A percentile compares a stretch with the other conserved stretches of the same genome.
phyloP scores from a whole-genome alignment of 2,329 filamentous ascomycete genomes.

The Emergomyces africanus region DNA sequence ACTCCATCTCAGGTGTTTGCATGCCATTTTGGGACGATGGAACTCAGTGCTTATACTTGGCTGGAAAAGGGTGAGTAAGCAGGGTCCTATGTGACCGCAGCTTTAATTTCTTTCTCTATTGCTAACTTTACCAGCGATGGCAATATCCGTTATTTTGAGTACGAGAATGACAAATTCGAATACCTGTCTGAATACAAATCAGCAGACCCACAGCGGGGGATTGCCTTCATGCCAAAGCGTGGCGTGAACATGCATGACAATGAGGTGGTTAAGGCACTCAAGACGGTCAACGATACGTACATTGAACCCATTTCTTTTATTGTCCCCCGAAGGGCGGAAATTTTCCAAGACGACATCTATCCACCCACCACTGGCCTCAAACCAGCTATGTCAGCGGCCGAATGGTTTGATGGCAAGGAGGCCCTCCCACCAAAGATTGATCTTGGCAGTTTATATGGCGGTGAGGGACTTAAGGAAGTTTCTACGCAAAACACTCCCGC shows the following conservation, averaged over 20 bases:
- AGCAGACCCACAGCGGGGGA: conserved; percentile 81
- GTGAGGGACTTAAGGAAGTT: conserved; percentile 65
- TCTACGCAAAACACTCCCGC: conserved; percentile 41
- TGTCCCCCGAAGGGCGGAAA: conserved; percentile 82
- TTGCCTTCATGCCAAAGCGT: conserved; percentile 89
- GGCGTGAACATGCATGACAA: conserved; percentile 96
- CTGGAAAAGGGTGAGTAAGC: conserved; percentile 78
- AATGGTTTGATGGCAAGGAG: conserved; percentile 81
- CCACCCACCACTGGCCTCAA: conserved; percentile 71
- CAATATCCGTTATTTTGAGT: conserved; percentile 98
- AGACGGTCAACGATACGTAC: conserved; percentile 88
- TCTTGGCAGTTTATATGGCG: conserved; percentile 82
- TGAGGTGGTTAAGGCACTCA: conserved; percentile 89
- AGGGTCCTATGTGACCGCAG: not conserved
- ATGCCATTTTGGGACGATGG: conserved; percentile 99
- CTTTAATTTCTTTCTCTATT: not conserved
- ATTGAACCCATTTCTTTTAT: conserved; percentile 98
- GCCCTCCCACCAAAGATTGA: conserved; percentile 83
- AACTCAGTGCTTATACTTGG: conserved; percentile 87
- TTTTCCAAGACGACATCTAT: conserved; percentile 95
- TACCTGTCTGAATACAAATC: conserved; percentile 96
- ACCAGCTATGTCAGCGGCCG: conserved; percentile 62
- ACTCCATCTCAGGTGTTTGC: conserved; percentile 94
- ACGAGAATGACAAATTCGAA: conserved; percentile 97
- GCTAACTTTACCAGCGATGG: conserved; percentile 53